A percentile compares a stretch with the other conserved stretches of the same genome.
These are phyloP conservation scores for Fusarium papillatum DNA, from an alignment of 2,329 filamentous ascomycete species.

Conservation along the genomic window DNA sequence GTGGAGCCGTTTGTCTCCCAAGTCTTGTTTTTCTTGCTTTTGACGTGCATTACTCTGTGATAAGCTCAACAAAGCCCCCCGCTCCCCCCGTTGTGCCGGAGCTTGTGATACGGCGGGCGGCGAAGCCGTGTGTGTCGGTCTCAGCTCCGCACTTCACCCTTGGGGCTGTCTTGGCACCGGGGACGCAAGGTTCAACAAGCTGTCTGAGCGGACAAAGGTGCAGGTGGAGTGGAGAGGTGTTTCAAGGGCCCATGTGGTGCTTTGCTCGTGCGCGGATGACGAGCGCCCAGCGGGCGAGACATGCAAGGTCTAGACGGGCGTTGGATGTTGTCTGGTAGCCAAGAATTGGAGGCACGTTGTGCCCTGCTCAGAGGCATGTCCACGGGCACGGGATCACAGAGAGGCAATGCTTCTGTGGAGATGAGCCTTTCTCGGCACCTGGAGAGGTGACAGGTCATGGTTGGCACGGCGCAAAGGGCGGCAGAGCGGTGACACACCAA, in stretches of 20 bases:
- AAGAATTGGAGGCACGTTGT: neutral
- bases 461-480: neutral
- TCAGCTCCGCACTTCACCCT: neutral
- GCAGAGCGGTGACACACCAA: neutral
- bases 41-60: neutral
- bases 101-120: neutral
- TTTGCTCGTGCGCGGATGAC: neutral
- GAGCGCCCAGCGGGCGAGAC: neutral
- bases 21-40: conserved; percentile 2
- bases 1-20: conserved; percentile 1
- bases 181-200: neutral
- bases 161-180: neutral
- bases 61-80: neutral
- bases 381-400: neutral
- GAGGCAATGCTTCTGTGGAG: neutral
- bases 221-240: neutral
- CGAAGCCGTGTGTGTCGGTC: neutral
- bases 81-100: neutral
- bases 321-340: neutral
- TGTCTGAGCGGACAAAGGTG: neutral
- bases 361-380: neutral
- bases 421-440: neutral
- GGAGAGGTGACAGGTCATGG: neutral
- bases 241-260: conserved; percentile 1
- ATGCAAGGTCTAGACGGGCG: neutral